Evolutionary conservation across 2,329 filamentous ascomycete genomes (phyloP).

Genomic region (Myriosclerotinia scirpicola): DNA sequence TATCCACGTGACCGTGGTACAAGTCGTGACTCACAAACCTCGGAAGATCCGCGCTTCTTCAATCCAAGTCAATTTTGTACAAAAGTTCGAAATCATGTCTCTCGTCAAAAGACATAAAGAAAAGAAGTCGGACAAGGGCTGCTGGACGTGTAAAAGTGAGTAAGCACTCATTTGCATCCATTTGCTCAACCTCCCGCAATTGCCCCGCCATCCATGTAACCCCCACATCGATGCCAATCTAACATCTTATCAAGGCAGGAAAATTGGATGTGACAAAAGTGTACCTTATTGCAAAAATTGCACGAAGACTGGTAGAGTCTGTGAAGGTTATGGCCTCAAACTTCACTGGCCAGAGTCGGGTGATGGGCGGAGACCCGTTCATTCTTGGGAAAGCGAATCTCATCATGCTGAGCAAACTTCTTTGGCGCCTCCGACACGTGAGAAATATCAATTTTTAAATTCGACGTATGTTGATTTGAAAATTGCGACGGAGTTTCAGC

Average conservation of each 20-base stretch:
- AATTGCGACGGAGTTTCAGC: slow-evolving; percentile 30
- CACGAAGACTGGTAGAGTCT: slow-evolving; percentile 45
- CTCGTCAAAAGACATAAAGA: slow-evolving; percentile 7
- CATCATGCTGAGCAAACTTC: slow-evolving; percentile 23
- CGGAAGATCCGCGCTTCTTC: not conserved
- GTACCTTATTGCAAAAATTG: slow-evolving; percentile 49
- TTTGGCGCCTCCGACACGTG: not conserved
- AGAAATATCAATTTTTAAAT: slow-evolving; percentile 18
- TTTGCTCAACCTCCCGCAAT: slow-evolving; percentile 24
- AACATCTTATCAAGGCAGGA: slow-evolving; percentile 43
- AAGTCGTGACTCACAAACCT: slow-evolving; percentile 3
- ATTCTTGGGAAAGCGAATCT: slow-evolving; percentile 24
- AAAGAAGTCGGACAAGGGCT: slow-evolving; percentile 38
- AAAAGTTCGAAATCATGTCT: slow-evolving; percentile 1
- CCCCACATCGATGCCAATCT: slow-evolving; percentile 14
- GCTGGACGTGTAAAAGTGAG: slow-evolving; percentile 49
- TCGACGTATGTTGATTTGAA: slow-evolving; percentile 2
- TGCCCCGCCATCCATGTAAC: slow-evolving; percentile 3
- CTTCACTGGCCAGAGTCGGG: slow-evolving; percentile 50
- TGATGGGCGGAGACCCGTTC: slow-evolving; percentile 45
- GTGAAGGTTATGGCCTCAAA: slow-evolving; percentile 48
- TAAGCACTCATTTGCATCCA: slow-evolving; percentile 33
- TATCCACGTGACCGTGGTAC: not conserved
- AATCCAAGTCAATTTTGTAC: not conserved
- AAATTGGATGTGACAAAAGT: slow-evolving; percentile 49